Percentiles rank a stretch among this genome's conserved stretches.
These are phyloP conservation scores for Ceratobasidium sp. DNA, from an alignment of 1,284 basidiomycete species.

Conservation along the genomic window DNA sequence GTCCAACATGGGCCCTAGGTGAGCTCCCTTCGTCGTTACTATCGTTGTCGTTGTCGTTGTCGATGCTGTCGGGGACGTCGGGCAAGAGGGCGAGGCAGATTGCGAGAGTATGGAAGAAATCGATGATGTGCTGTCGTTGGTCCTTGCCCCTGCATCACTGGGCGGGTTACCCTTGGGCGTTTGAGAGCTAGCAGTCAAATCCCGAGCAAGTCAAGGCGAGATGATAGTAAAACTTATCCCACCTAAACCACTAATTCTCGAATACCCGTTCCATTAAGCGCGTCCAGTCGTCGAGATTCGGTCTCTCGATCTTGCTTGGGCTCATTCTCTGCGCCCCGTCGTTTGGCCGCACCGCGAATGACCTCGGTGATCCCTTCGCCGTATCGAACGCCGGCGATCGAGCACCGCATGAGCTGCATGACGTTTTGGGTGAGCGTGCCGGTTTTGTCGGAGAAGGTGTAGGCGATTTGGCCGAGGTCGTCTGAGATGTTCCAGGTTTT, in stretches of 20 bases:
- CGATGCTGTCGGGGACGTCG: slow-evolving; percentile 69
- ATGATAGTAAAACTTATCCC: slow-evolving; percentile 88
- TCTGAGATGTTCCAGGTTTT: slow-evolving; percentile 99
- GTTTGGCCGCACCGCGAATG: slow-evolving; percentile 89
- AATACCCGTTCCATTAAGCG: slow-evolving; percentile 82
- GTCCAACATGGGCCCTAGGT: slow-evolving; percentile 65
- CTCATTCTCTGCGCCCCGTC: slow-evolving; percentile 63
- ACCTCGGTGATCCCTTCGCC: slow-evolving; percentile 98
- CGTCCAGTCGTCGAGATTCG: slow-evolving; percentile 73
- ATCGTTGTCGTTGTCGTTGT: too few species aligned
- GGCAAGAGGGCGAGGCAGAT: slow-evolving; percentile 93
- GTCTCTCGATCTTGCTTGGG: slow-evolving; percentile 74
- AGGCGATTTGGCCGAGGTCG: slow-evolving; percentile 97
- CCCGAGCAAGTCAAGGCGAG: slow-evolving; percentile 84
- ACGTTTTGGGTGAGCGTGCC: slow-evolving; percentile 96
- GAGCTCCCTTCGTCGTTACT: slow-evolving; percentile 57
- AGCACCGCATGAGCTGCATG: slow-evolving; percentile 99
- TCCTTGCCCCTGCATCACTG: slow-evolving; percentile 55
- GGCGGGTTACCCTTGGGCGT: background rate
- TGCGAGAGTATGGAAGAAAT: slow-evolving; percentile 92
- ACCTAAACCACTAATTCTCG: slow-evolving; percentile 90
- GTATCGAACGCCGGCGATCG: slow-evolving; percentile 85
- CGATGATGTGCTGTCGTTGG: slow-evolving; percentile 78
- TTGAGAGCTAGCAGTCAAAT: slow-evolving; percentile 64
- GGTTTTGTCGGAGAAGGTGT: slow-evolving; percentile 98